Percentiles rank a stretch among this genome's conserved stretches.
These are phyloP conservation scores for Globisporangium orthogonon DNA, from an alignment of 352 stramenopile genomes.

Conservation along the genomic window DNA sequence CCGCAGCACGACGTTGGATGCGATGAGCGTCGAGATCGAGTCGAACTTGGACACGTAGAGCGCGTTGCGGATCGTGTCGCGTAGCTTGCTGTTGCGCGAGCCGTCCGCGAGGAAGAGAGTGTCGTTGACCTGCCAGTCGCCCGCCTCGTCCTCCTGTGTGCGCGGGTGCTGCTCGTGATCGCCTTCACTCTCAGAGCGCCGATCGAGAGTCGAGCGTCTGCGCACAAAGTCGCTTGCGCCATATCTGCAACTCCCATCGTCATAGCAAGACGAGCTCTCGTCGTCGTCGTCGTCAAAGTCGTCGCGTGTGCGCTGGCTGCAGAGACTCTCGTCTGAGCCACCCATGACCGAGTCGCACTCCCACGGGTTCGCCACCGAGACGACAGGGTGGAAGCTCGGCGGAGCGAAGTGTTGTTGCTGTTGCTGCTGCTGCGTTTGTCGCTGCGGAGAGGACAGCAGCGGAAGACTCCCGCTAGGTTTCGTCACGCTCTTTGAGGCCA, in stretches of 20 bases:
- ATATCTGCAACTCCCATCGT: neutral
- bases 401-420: neutral
- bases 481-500: neutral
- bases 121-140: constrained; percentile 68
- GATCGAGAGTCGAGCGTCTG: constrained; percentile 8
- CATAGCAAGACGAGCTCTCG: neutral
- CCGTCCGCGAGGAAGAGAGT: constrained; percentile 86
- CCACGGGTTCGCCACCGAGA: constrained; percentile 33
- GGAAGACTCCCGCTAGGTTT: constrained; percentile 15
- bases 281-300: constrained; percentile 18
- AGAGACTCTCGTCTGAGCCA: constrained; percentile 34
- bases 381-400: constrained; percentile 14
- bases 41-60: constrained; percentile 88
- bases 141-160: constrained; percentile 9
- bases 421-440: constrained; percentile 6
- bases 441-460: constrained; percentile 8
- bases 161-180: neutral
- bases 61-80: constrained; percentile 73
- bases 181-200: constrained; percentile 9
- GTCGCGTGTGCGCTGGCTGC: constrained; percentile 31
- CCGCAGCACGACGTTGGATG: constrained; percentile 64
- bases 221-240: constrained; percentile 1
- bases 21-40: constrained; percentile 83
- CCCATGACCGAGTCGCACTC: constrained; percentile 57
- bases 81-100: constrained; percentile 77